Conservation (phyloP, 2,329 filamentous ascomycete genomes). For the Botrytis byssoidea region DNA sequence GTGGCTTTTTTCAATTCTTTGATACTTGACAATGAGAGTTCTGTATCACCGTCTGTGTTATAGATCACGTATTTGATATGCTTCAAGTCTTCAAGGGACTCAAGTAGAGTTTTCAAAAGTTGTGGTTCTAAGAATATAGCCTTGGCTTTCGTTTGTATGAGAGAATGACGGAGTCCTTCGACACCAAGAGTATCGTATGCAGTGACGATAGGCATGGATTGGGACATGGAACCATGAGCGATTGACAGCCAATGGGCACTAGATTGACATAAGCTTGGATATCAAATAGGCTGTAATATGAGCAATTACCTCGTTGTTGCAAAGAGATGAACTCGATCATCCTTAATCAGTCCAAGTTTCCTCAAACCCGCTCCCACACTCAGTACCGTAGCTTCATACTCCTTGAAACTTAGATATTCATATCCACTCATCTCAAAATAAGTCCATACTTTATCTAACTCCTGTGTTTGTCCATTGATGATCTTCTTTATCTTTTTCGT, state of each 20-base stretch:
- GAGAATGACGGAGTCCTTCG: slow-evolving; percentile 79
- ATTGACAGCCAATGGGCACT: slow-evolving; percentile 72
- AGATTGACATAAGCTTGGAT: background rate
- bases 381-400: slow-evolving; percentile 70
- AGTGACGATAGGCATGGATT: slow-evolving; percentile 89
- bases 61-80: slow-evolving; percentile 61
- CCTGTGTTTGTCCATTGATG: slow-evolving; percentile 73
- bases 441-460: slow-evolving; percentile 85
- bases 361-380: slow-evolving; percentile 69
- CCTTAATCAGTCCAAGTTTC: slow-evolving; percentile 67
- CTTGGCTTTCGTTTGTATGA: slow-evolving; percentile 75
- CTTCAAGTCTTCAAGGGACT: slow-evolving; percentile 55
- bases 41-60: slow-evolving; percentile 56
- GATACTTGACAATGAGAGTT: slow-evolving; percentile 43
- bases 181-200: slow-evolving; percentile 91
- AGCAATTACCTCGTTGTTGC: slow-evolving; percentile 57
- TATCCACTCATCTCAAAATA: slow-evolving; percentile 83
- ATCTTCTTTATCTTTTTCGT: slow-evolving; percentile 89
- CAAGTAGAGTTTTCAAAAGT: slow-evolving; percentile 60
- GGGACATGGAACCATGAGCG: slow-evolving; percentile 75
- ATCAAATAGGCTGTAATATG: no score
- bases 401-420: slow-evolving; percentile 72
- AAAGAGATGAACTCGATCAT: slow-evolving; percentile 75
- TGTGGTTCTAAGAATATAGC: slow-evolving; percentile 87
- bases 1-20: slow-evolving; percentile 56